Conservation (phyloP, 176 grass and related monocot genomes). For the Hyparrhenia diplandra region DNA sequence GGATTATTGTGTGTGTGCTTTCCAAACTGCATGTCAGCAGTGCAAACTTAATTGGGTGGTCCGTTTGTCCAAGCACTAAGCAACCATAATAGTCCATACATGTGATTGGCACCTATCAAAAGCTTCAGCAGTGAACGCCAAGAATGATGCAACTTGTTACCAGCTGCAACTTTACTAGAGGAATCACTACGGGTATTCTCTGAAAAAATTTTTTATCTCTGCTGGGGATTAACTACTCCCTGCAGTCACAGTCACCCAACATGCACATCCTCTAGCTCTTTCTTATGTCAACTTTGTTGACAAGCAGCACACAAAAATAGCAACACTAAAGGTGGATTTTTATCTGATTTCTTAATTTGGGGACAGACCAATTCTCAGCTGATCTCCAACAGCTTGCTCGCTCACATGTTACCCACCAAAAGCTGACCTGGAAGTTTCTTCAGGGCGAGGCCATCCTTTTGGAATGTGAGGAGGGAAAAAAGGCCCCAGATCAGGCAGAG, state of each 20-base stretch:
- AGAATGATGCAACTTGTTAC: neutral
- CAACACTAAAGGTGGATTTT: conserved; percentile 1
- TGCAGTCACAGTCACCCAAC: neutral
- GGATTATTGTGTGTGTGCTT: neutral
- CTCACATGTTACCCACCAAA: conserved; percentile 45
- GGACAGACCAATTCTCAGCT: neutral
- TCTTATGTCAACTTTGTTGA: neutral
- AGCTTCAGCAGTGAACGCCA: neutral
- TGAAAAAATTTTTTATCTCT: no score
- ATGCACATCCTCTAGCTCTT: neutral
- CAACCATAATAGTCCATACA: conserved; percentile 7
- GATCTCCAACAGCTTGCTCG: neutral
- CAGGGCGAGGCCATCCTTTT: neutral
- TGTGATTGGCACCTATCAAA: conserved; percentile 17
- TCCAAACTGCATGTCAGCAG: neutral
- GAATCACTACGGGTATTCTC: no score
- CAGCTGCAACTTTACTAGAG: neutral
- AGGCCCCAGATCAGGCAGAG: conserved; percentile 13
- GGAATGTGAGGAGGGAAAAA: neutral
- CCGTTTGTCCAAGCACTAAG: neutral
- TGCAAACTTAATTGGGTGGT: conserved; percentile 10
- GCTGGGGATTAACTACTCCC: neutral
- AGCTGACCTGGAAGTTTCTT: conserved; percentile 40
- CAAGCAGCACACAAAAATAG: neutral
- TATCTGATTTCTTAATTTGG: neutral